A percentile compares a stretch with the other conserved stretches of the same genome.
phyloP scores from a whole-genome alignment of 495 filamentous ascomycete species.

The Penicillium bialowiezense region DNA sequence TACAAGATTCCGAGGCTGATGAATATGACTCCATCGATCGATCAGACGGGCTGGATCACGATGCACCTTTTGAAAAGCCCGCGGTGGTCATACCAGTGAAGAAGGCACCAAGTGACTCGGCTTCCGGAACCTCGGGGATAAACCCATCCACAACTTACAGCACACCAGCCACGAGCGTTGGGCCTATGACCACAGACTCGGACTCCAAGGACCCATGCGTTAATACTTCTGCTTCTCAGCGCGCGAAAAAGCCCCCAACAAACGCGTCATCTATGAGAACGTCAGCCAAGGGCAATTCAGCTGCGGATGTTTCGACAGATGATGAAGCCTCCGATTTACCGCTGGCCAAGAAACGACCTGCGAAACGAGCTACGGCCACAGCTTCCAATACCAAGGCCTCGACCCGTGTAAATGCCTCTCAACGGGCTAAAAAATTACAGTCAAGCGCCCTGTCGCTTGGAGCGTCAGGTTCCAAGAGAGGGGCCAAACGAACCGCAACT shows the following conservation, averaged over 20 bases:
- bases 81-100: slow-evolving; percentile 43
- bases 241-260: slow-evolving; percentile 29
- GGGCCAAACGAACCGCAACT: slow-evolving; percentile 33
- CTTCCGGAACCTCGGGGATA: slow-evolving; percentile 24
- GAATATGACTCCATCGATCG: slow-evolving; percentile 8
- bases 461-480: slow-evolving; percentile 17
- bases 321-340: too few relatives aligned
- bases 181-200: slow-evolving; percentile 5
- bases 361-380: slow-evolving; percentile 47
- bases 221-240: not conserved
- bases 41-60: not conserved
- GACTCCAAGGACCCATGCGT: not conserved
- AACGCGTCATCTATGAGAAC: slow-evolving; percentile 34
- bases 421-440: slow-evolving; percentile 39
- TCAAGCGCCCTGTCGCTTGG: slow-evolving; percentile 35
- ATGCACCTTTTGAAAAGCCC: slow-evolving; percentile 6
- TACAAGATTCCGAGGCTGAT: slow-evolving; percentile 27
- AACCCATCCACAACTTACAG: slow-evolving; percentile 53
- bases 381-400: slow-evolving; percentile 32
- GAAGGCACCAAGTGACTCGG: slow-evolving; percentile 21
- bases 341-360: too few relatives aligned
- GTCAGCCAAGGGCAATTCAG: slow-evolving; percentile 4
- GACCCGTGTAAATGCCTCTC: slow-evolving; percentile 37
- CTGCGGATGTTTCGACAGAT: too few relatives aligned
- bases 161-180: slow-evolving; percentile 75